These are phyloP conservation scores for Parastagonospora nodorum DNA, from an alignment of 2,329 filamentous ascomycete species.

Conservation along the genomic window DNA sequence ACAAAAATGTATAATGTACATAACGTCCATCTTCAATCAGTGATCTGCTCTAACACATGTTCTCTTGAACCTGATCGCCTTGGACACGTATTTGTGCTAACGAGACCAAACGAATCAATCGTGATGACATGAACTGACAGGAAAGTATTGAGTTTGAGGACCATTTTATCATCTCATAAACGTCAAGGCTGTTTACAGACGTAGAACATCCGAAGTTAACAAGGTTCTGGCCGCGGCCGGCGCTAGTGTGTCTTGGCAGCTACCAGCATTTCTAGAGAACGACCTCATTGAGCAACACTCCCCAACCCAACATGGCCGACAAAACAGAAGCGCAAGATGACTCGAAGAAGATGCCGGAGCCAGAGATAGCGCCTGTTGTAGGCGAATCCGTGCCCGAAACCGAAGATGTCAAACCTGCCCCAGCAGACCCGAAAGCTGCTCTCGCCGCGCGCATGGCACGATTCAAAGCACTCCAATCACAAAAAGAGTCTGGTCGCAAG, in stretches of 20 bases:
- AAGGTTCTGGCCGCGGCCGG: constrained; percentile 18
- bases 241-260: constrained; percentile 4
- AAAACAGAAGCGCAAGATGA: constrained; percentile 14
- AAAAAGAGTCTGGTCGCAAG: constrained; percentile 62
- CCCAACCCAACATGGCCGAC: constrained; percentile 27
- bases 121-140: too few species aligned
- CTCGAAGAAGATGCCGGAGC: constrained; percentile 6
- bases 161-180: too few species aligned
- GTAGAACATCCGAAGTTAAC: too few species aligned
- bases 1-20: too few species aligned
- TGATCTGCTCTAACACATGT: too few species aligned
- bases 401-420: constrained; percentile 6
- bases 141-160: too few species aligned
- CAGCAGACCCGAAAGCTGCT: constrained; percentile 36
- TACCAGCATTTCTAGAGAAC: constrained; percentile 11
- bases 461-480: constrained; percentile 85
- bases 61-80: too few species aligned
- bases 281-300: neutral
- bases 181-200: too few species aligned
- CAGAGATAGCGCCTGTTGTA: constrained; percentile 2
- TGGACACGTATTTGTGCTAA: too few species aligned
- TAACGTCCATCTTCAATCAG: too few species aligned
- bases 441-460: constrained; percentile 61
- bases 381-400: constrained; percentile 6
- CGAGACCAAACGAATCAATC: too few species aligned